Conservation (phyloP, 176 grass and related monocot species). For the Aegilops sharonensis region DNA sequence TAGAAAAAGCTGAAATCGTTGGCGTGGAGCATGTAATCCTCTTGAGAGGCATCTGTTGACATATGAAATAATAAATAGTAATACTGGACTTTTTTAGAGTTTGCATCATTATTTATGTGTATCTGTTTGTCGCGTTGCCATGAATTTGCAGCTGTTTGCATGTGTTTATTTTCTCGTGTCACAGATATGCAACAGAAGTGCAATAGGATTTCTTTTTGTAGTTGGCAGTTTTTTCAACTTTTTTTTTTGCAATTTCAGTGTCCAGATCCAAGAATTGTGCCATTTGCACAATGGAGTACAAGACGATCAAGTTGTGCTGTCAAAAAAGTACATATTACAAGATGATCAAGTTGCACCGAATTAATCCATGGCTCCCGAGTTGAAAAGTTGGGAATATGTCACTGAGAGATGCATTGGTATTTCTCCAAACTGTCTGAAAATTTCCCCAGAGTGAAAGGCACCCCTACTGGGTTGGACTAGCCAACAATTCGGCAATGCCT, state of each 20-base stretch:
- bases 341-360: background rate
- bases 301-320: too few relatives aligned
- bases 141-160: background rate
- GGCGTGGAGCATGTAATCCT: background rate
- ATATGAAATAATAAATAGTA: conserved; percentile 8
- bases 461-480: background rate
- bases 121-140: too few relatives aligned
- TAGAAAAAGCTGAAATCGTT: conserved; percentile 36
- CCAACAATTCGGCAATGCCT: background rate
- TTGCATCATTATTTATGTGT: background rate
- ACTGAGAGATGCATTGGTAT: background rate
- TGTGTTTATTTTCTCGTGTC: background rate
- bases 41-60: conserved; percentile 30
- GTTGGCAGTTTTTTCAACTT: too few relatives aligned
- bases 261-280: background rate
- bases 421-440: background rate
- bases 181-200: background rate
- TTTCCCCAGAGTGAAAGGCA: background rate
- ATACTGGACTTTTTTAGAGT: background rate
- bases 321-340: too few relatives aligned
- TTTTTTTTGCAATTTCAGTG: background rate
- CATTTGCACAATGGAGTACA: background rate
- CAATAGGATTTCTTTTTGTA: background rate
- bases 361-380: background rate
- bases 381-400: background rate